phyloP scores from a whole-genome alignment of 2,329 filamentous ascomycete species.

The Aspergillus terreus region DNA sequence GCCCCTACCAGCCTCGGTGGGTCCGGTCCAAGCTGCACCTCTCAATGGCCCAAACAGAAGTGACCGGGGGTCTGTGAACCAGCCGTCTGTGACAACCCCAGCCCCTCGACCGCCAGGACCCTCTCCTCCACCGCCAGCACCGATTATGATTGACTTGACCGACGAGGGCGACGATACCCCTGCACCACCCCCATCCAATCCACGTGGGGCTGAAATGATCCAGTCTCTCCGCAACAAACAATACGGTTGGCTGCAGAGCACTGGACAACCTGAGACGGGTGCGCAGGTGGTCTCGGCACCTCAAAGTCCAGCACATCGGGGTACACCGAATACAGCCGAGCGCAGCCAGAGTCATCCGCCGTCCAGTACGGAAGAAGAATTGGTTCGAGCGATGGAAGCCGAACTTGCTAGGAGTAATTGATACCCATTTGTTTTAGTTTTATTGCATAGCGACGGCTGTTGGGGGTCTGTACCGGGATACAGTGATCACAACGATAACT shows the following conservation, averaged over 20 bases:
- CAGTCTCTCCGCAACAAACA: conserved; percentile 26
- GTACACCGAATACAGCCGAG: not conserved
- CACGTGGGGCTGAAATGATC: conserved; percentile 17
- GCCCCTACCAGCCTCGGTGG: not conserved
- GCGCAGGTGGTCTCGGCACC: not conserved
- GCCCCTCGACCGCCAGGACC: not conserved
- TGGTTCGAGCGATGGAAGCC: conserved; percentile 23
- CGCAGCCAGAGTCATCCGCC: conserved; percentile 4
- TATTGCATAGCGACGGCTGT: conserved; percentile 5
- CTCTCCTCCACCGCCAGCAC: not conserved
- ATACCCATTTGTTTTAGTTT: conserved; percentile 5
- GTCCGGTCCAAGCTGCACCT: not conserved
- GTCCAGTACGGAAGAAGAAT: conserved; percentile 16
- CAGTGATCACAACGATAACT: not conserved
- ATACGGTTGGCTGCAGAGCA: conserved; percentile 27
- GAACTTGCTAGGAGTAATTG: conserved; percentile 18
- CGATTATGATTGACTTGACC: conserved; percentile 21
- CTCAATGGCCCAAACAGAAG: too few relatives aligned
- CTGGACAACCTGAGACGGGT: not conserved
- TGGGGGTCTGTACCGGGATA: not conserved
- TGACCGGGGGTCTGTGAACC: too few relatives aligned
- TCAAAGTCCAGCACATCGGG: not conserved
- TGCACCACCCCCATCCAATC: conserved; percentile 2
- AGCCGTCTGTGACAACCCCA: too few relatives aligned
- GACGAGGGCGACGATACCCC: conserved; percentile 8